A percentile compares a stretch with the other conserved stretches of the same genome.
These are phyloP conservation scores for Cyberlindnera saturnus DNA, from an alignment of 805 yeast species.

Conservation along the genomic window DNA sequence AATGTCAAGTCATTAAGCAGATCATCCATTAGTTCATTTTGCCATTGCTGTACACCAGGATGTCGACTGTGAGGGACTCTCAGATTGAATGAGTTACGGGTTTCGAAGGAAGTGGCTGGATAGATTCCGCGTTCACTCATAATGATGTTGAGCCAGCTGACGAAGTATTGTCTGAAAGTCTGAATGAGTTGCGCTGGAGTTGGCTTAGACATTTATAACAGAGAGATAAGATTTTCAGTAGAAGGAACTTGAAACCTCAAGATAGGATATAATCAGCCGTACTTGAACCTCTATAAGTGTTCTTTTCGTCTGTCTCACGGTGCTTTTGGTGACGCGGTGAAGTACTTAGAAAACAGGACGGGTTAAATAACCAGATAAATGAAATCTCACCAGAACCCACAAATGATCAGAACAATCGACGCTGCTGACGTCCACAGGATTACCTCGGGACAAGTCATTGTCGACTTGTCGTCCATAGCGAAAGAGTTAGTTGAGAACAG, in stretches of 20 bases:
- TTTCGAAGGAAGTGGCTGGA: conserved; percentile 29
- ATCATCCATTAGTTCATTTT: conserved; percentile 7
- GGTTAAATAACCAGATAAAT: neutral
- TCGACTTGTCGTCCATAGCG: conserved; percentile 67
- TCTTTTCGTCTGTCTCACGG: too few species aligned
- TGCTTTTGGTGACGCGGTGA: too few species aligned
- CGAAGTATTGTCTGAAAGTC: conserved; percentile 24
- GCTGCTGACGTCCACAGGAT: conserved; percentile 58
- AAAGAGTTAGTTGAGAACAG: conserved; percentile 87
- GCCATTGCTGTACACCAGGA: conserved; percentile 28
- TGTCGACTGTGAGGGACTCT: conserved; percentile 39
- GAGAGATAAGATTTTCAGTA: too few species aligned
- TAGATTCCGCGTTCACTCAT: conserved; percentile 31
- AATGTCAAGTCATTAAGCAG: conserved; percentile 10
- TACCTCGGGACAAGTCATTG: conserved; percentile 91
- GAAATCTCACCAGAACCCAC: neutral
- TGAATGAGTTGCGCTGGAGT: neutral
- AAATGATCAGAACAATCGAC: conserved; percentile 7
- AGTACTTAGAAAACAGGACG: neutral
- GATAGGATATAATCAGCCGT: too few species aligned
- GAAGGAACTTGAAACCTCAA: too few species aligned
- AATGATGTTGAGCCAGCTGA: conserved; percentile 31
- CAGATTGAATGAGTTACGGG: conserved; percentile 36
- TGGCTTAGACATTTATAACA: neutral
- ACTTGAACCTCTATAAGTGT: too few species aligned